These are phyloP conservation scores for Aspergillus unguis DNA, from an alignment of 2,329 filamentous ascomycete species.

Conservation along the genomic window DNA sequence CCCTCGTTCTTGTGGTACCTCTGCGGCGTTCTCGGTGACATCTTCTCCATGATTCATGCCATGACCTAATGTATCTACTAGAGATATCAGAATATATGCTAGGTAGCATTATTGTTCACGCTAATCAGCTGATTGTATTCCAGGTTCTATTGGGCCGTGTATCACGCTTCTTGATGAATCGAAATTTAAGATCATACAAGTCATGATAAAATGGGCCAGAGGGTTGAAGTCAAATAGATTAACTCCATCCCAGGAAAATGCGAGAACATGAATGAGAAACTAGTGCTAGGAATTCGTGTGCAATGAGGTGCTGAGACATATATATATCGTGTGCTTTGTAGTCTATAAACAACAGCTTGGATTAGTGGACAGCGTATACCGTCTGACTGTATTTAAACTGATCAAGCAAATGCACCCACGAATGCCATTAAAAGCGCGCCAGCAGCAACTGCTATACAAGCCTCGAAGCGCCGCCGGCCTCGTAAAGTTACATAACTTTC, in stretches of 20 bases:
- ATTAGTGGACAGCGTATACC: background rate
- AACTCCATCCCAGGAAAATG: no score
- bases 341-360: background rate
- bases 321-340: background rate
- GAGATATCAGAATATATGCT: background rate
- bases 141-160: no score
- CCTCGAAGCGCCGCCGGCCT: slow-evolving; percentile 58
- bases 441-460: slow-evolving; percentile 59
- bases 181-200: no score
- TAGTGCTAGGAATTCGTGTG: no score
- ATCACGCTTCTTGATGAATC: no score
- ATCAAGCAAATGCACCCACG: slow-evolving; percentile 62
- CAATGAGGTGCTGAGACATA: background rate
- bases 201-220: no score
- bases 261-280: no score
- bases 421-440: slow-evolving; percentile 63
- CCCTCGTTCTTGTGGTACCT: no score
- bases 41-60: background rate
- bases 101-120: background rate
- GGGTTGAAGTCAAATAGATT: no score
- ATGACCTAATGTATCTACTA: slow-evolving; percentile 5
- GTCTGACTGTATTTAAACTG: slow-evolving; percentile 6
- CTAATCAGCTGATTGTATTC: no score
- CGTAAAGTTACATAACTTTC: slow-evolving; percentile 59
- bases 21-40: background rate